These are phyloP conservation scores for Hyaloscypha finlandica DNA, from an alignment of 495 filamentous ascomycete genomes.

Conservation along the genomic window DNA sequence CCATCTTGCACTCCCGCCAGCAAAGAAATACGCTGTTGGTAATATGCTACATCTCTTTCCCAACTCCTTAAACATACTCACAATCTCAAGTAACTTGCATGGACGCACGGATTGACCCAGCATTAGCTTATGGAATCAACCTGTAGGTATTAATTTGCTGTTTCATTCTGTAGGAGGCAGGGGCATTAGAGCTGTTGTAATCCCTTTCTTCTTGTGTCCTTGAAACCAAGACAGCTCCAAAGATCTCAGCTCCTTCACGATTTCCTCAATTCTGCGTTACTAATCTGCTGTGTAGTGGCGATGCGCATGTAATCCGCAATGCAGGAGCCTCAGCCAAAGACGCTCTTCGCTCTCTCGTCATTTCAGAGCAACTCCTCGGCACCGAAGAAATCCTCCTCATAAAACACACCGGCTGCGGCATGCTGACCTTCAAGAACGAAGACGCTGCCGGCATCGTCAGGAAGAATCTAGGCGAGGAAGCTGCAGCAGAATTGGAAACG, in stretches of 20 bases:
- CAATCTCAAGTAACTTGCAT: conserved; percentile 67
- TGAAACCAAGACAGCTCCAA: too few species aligned
- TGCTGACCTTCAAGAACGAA: conserved; percentile 76
- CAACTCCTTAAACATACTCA: neutral
- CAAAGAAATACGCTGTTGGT: conserved; percentile 66
- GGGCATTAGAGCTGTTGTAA: neutral
- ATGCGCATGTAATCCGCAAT: conserved; percentile 81
- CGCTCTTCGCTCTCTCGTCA: conserved; percentile 71
- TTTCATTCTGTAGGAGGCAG: neutral
- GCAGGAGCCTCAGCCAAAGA: conserved; percentile 67
- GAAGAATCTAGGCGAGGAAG: conserved; percentile 56
- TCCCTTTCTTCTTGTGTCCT: too few species aligned
- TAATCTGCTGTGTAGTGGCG: conserved; percentile 47
- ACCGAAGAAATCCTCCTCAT: conserved; percentile 75
- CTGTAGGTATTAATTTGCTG: conserved; percentile 36
- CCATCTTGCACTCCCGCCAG: conserved; percentile 68
- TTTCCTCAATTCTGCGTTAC: neutral
- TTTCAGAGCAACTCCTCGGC: conserved; percentile 81
- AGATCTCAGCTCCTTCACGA: too few species aligned
- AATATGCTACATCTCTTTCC: conserved; percentile 19
- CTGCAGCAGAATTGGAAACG: conserved; percentile 39
- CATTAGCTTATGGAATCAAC: conserved; percentile 69
- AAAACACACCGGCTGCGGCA: conserved; percentile 82
- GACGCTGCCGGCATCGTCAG: conserved; percentile 58
- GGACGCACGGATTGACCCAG: conserved; percentile 79